Evolutionary conservation across 345 rosid species (phyloP).

Genomic region (Eucalyptus guilfoylei): DNA sequence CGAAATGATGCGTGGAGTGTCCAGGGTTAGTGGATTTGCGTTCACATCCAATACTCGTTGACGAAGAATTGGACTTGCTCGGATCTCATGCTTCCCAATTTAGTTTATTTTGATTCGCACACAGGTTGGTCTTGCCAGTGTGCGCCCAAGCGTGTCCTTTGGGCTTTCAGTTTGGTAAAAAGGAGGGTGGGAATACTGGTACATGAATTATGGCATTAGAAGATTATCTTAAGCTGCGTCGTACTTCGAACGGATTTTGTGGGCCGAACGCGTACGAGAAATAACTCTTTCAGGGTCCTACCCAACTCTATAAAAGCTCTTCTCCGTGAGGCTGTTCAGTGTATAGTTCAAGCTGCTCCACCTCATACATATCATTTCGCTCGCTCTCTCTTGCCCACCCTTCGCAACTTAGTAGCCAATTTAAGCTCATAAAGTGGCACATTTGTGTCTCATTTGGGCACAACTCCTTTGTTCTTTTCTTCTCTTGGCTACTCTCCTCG

Average conservation of each 20-base stretch:
- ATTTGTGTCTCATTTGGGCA: neutral
- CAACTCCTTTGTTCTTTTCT: neutral
- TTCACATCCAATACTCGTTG: too few species aligned
- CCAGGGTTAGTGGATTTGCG: neutral
- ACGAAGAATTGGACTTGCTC: too few species aligned
- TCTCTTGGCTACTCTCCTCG: neutral
- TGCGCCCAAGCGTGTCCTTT: neutral
- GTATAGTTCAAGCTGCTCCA: neutral
- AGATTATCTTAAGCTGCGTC: neutral
- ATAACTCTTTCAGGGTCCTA: neutral
- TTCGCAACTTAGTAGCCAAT: neutral
- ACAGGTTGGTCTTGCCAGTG: neutral
- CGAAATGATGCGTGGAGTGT: neutral
- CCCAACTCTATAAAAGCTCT: neutral
- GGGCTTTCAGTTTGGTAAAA: neutral
- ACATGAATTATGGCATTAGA: neutral
- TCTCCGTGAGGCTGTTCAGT: neutral
- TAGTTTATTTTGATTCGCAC: too few species aligned
- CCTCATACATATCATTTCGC: neutral
- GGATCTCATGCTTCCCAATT: too few species aligned
- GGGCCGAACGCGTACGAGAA: neutral
- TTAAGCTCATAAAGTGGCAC: neutral
- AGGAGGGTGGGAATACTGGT: neutral
- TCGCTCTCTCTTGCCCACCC: neutral
- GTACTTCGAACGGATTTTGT: neutral